Conservation (phyloP, 1,284 basidiomycete genomes). For the Ganoderma boninense region DNA sequence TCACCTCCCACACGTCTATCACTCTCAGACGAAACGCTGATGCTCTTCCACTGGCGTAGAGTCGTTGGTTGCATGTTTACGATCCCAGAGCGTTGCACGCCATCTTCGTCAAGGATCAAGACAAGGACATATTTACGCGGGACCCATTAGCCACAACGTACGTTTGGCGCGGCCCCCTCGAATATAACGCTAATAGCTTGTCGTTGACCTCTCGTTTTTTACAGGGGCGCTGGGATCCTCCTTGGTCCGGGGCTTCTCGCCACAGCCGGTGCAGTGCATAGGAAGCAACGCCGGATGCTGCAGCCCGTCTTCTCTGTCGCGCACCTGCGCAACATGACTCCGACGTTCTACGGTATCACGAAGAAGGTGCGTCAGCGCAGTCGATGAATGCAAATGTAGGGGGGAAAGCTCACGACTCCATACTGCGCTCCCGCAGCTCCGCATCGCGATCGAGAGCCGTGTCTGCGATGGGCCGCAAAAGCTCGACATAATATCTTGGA, state of each 20-base stretch:
- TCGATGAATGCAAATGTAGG: not conserved
- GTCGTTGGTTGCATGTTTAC: conserved; percentile 12
- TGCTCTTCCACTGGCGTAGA: not conserved
- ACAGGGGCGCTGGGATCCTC: not conserved
- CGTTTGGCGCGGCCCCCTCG: not conserved
- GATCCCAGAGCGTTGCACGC: conserved; percentile 20
- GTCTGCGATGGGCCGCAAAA: conserved; percentile 10
- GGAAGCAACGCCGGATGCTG: conserved; percentile 19
- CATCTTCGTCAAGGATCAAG: conserved; percentile 23
- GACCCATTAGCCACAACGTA: not conserved
- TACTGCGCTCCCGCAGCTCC: not conserved
- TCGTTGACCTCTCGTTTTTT: not conserved
- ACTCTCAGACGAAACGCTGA: not conserved
- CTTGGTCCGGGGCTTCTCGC: conserved; percentile 10
- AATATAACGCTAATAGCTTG: not conserved
- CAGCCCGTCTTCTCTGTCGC: conserved; percentile 19
- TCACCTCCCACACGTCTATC: not conserved
- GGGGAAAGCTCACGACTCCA: too few relatives aligned
- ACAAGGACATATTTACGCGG: not conserved
- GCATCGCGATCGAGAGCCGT: not conserved
- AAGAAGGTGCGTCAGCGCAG: not conserved
- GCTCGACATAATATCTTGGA: conserved; percentile 40
- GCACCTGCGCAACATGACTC: conserved; percentile 17
- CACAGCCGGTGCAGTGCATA: conserved; percentile 7
- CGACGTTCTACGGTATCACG: conserved; percentile 11